Evolutionary conservation across 176 grass and related monocot genomes (phyloP).

Genomic region (Phragmites australis): DNA sequence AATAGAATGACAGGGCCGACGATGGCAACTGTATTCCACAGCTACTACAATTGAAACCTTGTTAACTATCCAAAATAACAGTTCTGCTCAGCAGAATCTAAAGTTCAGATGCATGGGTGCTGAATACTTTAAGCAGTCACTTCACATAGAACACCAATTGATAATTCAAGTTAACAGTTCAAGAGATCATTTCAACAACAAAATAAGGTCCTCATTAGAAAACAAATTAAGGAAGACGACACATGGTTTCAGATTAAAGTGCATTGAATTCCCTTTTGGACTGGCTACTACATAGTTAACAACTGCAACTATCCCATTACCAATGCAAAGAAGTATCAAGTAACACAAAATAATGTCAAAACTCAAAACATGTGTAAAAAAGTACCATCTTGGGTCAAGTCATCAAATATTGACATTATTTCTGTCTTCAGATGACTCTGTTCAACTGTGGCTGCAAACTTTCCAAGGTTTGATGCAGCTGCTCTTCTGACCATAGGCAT

Average conservation of each 20-base stretch:
- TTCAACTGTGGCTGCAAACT: conserved; percentile 89
- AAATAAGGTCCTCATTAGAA: too few relatives aligned
- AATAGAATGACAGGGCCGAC: too few relatives aligned
- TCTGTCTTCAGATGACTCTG: conserved; percentile 70
- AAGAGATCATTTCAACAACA: background rate
- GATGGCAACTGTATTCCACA: too few relatives aligned
- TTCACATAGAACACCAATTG: background rate
- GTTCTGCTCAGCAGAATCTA: background rate
- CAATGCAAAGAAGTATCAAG: background rate
- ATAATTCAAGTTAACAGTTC: background rate
- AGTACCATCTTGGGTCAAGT: conserved; percentile 93
- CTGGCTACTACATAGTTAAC: background rate
- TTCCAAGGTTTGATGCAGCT: conserved; percentile 90
- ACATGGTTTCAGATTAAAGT: background rate
- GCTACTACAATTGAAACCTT: background rate
- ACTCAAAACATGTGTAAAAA: too few relatives aligned
- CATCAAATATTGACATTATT: conserved; percentile 93
- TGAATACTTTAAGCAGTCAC: too few relatives aligned
- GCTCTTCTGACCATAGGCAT: conserved; percentile 98
- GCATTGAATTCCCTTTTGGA: background rate
- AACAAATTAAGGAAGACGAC: background rate
- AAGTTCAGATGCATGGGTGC: background rate
- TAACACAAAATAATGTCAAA: background rate
- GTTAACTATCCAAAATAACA: background rate
- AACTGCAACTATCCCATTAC: background rate